Evolutionary conservation across 2,329 filamentous ascomycete species (phyloP), one percentile per base, ranked within the genome.

Genomic region (Colletotrichum lupini): DNA sequence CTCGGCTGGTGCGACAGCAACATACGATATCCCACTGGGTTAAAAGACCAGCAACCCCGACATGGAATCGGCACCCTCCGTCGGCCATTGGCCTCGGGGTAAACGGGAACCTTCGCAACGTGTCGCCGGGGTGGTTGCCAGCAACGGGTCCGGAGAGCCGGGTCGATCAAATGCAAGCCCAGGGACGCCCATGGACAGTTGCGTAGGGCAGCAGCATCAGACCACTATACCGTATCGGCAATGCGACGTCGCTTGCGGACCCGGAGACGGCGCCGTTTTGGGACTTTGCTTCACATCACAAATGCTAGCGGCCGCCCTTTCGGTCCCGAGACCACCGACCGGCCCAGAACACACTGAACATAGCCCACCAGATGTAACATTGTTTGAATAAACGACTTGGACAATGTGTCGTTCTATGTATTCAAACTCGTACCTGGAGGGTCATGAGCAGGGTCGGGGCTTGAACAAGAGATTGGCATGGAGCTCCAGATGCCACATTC

Each of bases 281-380:
- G 67, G 49, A 70, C 56, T 22, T 52, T 58, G 42, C 24, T 32
- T 37, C 66, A 19, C 22, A 24, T 35, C 14, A 16, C 12, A 32
- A 26, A 14, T 24, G n/a, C n/a, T 42, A 37, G 52, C 58, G 49
- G 58, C 58, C 67, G 55, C 59, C 28, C 19, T n/a, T 49, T 61
- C 67, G 71, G 71, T 61, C 42, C 71, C 71, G 71, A 73, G 46
- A 28, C 16, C 59, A 61, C 67, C 67, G 70, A 37, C 35, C 71
- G 71, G 61, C 52, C 24, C 22, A 58, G 35, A 46, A 35, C 32
- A 24, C 22, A 30, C 14, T 56, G 19, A 42, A 19, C 12, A 24
- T n/a, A 14, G 60, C 28, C 28, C 37, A 60, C 22, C 37, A 24
- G 63, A 28, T 22, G 64, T 32, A 22, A 60, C 32, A 30, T 22